Evolutionary conservation across 139 green algal genomes (phyloP).

Genomic region (Chlorella sp.): DNA sequence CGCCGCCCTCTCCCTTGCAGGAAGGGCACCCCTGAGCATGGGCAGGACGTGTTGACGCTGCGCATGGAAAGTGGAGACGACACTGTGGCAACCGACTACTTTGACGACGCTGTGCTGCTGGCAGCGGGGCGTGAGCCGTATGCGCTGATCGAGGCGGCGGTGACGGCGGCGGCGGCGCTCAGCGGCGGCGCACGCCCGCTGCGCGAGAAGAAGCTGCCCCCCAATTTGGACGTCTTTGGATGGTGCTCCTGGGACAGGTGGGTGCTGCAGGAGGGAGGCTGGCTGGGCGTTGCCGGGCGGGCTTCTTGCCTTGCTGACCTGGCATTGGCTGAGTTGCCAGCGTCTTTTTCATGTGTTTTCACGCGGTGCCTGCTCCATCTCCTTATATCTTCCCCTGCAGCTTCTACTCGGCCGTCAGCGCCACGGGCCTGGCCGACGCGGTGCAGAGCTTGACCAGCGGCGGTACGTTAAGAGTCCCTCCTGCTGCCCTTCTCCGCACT

Average conservation of each 20-base stretch:
- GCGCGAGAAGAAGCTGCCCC: conserved; percentile 76
- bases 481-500: not conserved
- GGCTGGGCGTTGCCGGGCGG: not conserved
- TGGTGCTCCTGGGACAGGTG: conserved; percentile 75
- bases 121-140: conserved; percentile 64
- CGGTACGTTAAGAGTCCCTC: not conserved
- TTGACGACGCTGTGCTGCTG: conserved; percentile 49
- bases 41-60: conserved; percentile 63
- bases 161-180: conserved; percentile 71
- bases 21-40: conserved; percentile 28
- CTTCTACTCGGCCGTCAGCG: conserved; percentile 94
- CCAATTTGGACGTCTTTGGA: conserved; percentile 91
- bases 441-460: conserved; percentile 43
- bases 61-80: conserved; percentile 81
- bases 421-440: conserved; percentile 51
- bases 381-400: not conserved
- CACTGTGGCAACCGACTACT: conserved; percentile 36
- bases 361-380: not conserved
- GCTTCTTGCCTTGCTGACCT: not conserved
- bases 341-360: too few relatives aligned
- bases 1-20: not conserved
- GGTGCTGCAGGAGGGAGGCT: not conserved
- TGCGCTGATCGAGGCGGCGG: conserved; percentile 65
- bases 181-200: conserved; percentile 72
- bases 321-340: not conserved